Base-by-base conservation (phyloP, 1,284 basidiomycete genomes). In the Porodaedalea pini region DNA sequence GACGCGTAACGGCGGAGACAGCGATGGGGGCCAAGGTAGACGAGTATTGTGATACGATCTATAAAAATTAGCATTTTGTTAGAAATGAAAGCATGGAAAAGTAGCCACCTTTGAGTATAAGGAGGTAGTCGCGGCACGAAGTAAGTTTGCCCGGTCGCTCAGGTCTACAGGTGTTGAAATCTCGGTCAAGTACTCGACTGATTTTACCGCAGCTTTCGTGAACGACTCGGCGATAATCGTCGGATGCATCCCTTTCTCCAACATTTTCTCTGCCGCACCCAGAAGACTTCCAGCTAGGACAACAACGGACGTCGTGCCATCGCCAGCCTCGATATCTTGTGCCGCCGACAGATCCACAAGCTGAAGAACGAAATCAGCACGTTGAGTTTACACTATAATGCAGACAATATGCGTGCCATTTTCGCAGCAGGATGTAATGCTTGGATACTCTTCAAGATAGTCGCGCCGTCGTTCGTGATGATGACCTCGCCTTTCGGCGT, bases 1-100 rank as follows among this genome's bases (percentile, higher is more conserved):
- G 81, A 57, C 93, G 88, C 29, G 88, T 92, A 44, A 99, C 97
- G n/a, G 96, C 94, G 58, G 88, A 82, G 21, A 99, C 97, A 34
- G 97, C 97, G 64, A 99, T 99, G 43, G 97, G 97, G 11, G 97
- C 93, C 57, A 99, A 83, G 37, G 92, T 94, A 8, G 94, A 92
- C 3, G 97, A 99, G 73, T 98, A 99, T 82, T 99, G 97, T 17
- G 96, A 98, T 47, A 99, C 97, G 66, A 99, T 98, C 93, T 96
- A 61, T 13, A 50, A 31, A n/a, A 19, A 51, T 31, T 17, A 44
- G 51, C 19, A 40, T 55, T 23, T n/a, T 3, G 60, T 37, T 43
- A 54, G 19, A 23, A 51, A 57, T 15, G 31, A 47, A 51, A 51
- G 17, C 31, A 27, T 40, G 34, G 10, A 56, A 53, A 31, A n/a